These are phyloP conservation scores for Colletotrichum truncatum DNA, from an alignment of 2,329 filamentous ascomycete species.

Conservation along the genomic window DNA sequence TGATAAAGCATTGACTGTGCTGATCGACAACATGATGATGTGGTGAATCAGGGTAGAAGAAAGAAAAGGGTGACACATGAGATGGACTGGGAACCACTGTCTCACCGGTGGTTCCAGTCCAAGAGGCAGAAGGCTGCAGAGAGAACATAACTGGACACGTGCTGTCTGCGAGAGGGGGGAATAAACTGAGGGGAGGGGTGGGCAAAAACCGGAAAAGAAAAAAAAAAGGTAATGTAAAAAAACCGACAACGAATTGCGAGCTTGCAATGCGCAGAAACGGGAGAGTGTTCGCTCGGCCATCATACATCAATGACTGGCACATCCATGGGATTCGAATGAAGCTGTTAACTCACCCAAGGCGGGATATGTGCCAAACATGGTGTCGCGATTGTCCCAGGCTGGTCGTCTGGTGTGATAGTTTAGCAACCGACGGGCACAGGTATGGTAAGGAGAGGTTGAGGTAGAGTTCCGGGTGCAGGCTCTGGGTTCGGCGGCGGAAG, in stretches of 20 bases:
- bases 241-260: neutral
- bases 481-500: conserved; percentile 1
- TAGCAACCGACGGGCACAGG: neutral
- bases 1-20: neutral
- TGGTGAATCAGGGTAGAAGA: neutral
- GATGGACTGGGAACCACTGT: neutral
- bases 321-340: neutral
- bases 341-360: conserved; percentile 46
- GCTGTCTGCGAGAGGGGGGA: too few species aligned
- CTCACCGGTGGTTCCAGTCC: too few species aligned
- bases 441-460: neutral
- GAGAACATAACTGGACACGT: too few species aligned
- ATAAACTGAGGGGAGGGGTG: conserved; percentile 30
- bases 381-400: conserved; percentile 24
- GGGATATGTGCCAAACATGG: conserved; percentile 55
- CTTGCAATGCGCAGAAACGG: neutral
- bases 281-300: neutral
- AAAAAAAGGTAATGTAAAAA: conserved; percentile 29
- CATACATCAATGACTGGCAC: neutral
- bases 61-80: neutral
- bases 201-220: conserved; percentile 11
- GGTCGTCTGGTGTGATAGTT: neutral
- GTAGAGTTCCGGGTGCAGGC: neutral
- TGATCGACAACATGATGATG: neutral
- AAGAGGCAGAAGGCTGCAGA: too few species aligned